Evolutionary conservation across 495 filamentous ascomycete genomes (phyloP), one percentile per base, ranked within the genome.

Genomic region (Cryomyces minteri): DNA sequence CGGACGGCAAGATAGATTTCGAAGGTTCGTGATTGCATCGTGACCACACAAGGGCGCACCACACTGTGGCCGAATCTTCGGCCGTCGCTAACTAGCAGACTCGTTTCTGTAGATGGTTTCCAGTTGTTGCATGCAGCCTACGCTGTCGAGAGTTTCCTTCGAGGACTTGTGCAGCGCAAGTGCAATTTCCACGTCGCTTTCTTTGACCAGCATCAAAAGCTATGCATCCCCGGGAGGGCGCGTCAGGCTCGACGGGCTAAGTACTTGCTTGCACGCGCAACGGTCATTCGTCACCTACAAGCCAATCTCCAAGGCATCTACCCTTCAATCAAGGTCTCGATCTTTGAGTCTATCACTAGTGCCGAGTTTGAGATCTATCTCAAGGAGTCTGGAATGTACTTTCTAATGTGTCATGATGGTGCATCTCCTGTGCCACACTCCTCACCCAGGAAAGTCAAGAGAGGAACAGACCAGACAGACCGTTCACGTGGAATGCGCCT

Each of bases 41-140:
- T 30, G 9, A 25, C 42, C n/a, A 28, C 18, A 9, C 43, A 5
- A 25, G 18, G 18, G 18, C 18, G 18, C 18, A 25, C 18, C 2
- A 25, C 18, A 25, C 18, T 25, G 18, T 25, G 18, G 18, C 2
- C 18, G 18, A 25, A 25, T 25, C 1, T 25, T 25, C 18, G 18
- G 18, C 18, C 18, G 2, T 25, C 18, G 18, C 18, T 25, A 25
- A 10, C 14, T 29, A 28, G 30, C 33, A 37, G 29, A 36, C 18
- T 25, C 18, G 41, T n/a, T 12, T 7, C 8, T 30, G 29, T 46
- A 62, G 65, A 61, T 41, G 82, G 82, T 3, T 80, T 83, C 43
- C 82, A 86, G 51, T 48, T 86, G 6, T 59, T 88, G 0, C 82
- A 88, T 55, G 76, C 76, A 0, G 69, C 75, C 2, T 82, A 79